Evolutionary conservation across 2,329 filamentous ascomycete species (phyloP), one percentile per base, ranked within the genome.

Genomic region (Diaporthe sp.): DNA sequence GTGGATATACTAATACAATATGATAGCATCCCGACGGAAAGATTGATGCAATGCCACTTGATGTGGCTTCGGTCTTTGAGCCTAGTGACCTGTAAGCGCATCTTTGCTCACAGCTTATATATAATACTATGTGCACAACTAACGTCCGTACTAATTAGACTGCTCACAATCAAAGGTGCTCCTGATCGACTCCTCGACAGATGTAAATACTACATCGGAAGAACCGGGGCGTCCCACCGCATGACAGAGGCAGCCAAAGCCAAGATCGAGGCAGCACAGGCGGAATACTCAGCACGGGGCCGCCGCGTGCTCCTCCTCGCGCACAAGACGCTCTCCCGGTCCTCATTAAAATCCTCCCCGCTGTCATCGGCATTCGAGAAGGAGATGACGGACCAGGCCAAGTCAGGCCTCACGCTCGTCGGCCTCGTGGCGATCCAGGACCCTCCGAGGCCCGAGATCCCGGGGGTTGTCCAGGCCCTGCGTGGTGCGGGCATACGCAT

Each of bases 381-480:
- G 12, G 88, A 90, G 74, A 87, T 92, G n/a, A 83, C 88, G 71
- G 85, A 88, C 31, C 86, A 91, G 58, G 88, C 89, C 49, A 86
- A 83, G 65, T 85, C 88, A 2, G 89, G 91, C 5, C 88, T 97
- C 44, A 90, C 89, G 0, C 91, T 96, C 77, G 90, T 94, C 37
- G 95, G 95, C 19, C 85, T 97, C 5, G 90, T 95, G 37, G 94
- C 93, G 55, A 92, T 97, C 44, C 94, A 95, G 70, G 94, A 96
- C 78, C 94, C 94, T 1, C 91, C 94, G 72, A 92, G 94, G 0
- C 89, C 91, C 0, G 94, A 96, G 81, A 94, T 94, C 5, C 91
- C 89, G 0, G 89, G 88, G 3, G 91, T 93, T 0, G 90, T 95
- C 57, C 84, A 86, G n/a, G 94, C 89, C 0, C 86, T 95, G 22